These are phyloP conservation scores for Camellia oleifera DNA, from an alignment of 179 eudicot species.

Conservation along the genomic window DNA sequence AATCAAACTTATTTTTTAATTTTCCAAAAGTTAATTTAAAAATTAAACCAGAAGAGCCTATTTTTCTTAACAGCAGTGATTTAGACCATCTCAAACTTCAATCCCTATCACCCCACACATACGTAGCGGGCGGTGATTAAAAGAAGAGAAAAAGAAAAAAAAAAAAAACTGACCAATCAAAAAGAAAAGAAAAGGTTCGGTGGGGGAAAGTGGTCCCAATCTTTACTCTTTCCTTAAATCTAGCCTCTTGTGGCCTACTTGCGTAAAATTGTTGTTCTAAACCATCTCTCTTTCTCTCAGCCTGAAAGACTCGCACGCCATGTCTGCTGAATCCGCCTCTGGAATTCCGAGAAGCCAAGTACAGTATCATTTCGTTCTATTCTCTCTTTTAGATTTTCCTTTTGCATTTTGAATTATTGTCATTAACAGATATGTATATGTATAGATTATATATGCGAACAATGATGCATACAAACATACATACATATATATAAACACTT, in stretches of 20 bases:
- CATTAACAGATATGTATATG: neutral
- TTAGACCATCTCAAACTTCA: too few species aligned
- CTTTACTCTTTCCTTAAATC: neutral
- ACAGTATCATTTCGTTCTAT: neutral
- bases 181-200: too few species aligned
- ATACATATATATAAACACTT: neutral
- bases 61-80: neutral
- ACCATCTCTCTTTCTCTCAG: neutral
- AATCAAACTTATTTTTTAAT: too few species aligned
- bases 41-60: neutral
- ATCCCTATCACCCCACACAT: too few species aligned
- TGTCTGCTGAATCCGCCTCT: slow-evolving; percentile 67
- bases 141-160: too few species aligned
- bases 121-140: too few species aligned
- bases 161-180: too few species aligned
- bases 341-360: slow-evolving; percentile 52
- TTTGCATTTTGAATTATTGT: neutral
- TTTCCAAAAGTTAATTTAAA: too few species aligned
- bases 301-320: slow-evolving; percentile 24
- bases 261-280: neutral
- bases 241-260: neutral
- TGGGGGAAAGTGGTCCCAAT: too few species aligned
- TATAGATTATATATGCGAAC: too few species aligned
- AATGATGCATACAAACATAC: too few species aligned
- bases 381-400: neutral